These are phyloP conservation scores for Lactarius psammicola DNA, from an alignment of 768 basidiomycete species.

Conservation along the genomic window DNA sequence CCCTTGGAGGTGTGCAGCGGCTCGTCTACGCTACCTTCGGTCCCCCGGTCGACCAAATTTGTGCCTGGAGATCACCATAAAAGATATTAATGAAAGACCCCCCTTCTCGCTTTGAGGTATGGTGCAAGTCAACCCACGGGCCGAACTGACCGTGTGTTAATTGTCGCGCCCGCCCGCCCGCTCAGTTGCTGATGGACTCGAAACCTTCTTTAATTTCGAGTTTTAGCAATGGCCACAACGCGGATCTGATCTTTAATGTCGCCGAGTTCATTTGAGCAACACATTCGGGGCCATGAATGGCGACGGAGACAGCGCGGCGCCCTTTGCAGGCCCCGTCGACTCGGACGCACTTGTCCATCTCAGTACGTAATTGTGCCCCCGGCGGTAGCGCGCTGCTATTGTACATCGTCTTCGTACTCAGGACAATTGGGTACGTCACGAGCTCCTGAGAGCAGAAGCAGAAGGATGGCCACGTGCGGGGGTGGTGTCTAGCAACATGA, in stretches of 20 bases:
- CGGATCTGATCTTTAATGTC: background rate
- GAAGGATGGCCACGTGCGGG: background rate
- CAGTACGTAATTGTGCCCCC: background rate
- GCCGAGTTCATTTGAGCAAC: slow-evolving; percentile 1
- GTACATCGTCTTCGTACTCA: background rate
- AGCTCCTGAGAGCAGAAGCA: background rate
- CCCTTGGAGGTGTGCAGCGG: background rate
- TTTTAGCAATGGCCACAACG: background rate
- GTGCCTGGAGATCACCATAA: slow-evolving; percentile 4
- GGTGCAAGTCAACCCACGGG: background rate
- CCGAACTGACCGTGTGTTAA: background rate
- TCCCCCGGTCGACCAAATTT: background rate
- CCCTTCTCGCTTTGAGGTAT: background rate
- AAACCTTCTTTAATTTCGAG: background rate
- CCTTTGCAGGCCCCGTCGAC: background rate
- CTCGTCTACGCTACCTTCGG: background rate
- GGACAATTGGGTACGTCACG: background rate
- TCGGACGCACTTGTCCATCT: background rate
- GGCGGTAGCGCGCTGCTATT: slow-evolving; percentile 2
- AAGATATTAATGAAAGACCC: slow-evolving; percentile 2
- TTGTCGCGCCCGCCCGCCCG: background rate
- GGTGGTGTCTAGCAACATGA: background rate
- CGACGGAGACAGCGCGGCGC: background rate
- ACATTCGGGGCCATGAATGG: background rate
- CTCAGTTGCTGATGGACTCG: background rate